phyloP scores from a whole-genome alignment of 2,329 filamentous ascomycete species.

The Ophiocordyceps unilateralis region DNA sequence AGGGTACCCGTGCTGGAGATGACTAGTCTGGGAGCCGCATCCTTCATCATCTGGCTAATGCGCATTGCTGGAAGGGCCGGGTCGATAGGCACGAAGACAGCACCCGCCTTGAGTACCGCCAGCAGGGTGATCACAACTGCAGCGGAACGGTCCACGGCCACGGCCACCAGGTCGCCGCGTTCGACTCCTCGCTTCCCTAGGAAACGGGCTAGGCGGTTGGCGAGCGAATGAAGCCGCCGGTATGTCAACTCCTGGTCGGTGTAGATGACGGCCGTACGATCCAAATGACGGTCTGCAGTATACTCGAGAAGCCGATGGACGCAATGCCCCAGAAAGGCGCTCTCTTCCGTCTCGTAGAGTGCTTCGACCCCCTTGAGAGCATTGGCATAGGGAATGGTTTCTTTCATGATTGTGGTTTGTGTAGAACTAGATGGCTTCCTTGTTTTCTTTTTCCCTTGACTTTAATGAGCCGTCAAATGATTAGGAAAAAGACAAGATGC shows the following conservation, averaged over 20 bases:
- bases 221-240: conserved; percentile 1
- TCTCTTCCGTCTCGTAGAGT: too few relatives aligned
- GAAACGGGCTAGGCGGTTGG: conserved; percentile 2
- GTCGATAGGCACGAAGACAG: conserved; percentile 6
- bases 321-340: neutral
- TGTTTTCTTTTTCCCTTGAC: too few relatives aligned
- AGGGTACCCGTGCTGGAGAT: neutral
- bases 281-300: neutral
- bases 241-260: conserved; percentile 1
- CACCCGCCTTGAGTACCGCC: conserved; percentile 5
- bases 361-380: too few relatives aligned
- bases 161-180: conserved; percentile 3
- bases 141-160: conserved; percentile 5
- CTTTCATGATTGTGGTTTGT: too few relatives aligned
- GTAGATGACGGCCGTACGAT: conserved; percentile 4
- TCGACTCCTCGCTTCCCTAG: conserved; percentile 1
- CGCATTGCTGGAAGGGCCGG: conserved; percentile 5
- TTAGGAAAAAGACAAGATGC: too few relatives aligned
- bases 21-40: conserved; percentile 4
- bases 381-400: too few relatives aligned
- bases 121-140: conserved; percentile 5
- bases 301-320: conserved; percentile 2
- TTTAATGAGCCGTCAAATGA: too few relatives aligned
- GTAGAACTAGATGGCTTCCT: too few relatives aligned
- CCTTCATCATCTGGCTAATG: conserved; percentile 5